These are phyloP conservation scores for Trametes meyenii DNA, from an alignment of 768 basidiomycete species.

Conservation along the genomic window DNA sequence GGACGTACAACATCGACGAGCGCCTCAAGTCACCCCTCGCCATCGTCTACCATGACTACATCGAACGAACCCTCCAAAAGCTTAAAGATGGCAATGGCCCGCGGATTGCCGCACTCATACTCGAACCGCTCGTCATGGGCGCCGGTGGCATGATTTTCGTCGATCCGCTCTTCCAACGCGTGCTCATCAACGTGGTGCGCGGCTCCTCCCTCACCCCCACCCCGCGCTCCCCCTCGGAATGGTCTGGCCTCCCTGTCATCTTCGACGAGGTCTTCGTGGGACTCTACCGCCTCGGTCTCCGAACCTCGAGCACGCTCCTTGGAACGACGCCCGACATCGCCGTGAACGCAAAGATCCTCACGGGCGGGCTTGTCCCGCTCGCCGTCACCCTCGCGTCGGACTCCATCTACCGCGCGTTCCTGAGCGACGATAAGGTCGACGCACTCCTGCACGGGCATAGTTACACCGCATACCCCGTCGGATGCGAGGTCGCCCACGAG, in stretches of 20 bases:
- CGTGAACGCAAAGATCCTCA: slow-evolving; percentile 91
- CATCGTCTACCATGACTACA: slow-evolving; percentile 58
- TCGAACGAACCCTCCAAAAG: slow-evolving; percentile 52
- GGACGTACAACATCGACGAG: slow-evolving; percentile 69
- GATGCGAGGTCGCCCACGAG: slow-evolving; percentile 88
- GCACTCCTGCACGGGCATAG: slow-evolving; percentile 94
- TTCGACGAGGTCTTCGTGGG: slow-evolving; percentile 98
- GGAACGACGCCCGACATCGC: slow-evolving; percentile 84
- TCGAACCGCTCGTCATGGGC: slow-evolving; percentile 93
- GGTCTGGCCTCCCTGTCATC: slow-evolving; percentile 83
- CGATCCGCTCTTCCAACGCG: slow-evolving; percentile 93
- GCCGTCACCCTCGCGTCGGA: slow-evolving; percentile 83
- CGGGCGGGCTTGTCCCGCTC: slow-evolving; percentile 89
- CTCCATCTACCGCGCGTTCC: slow-evolving; percentile 80
- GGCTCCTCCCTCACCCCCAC: slow-evolving; percentile 39
- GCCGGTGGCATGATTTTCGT: slow-evolving; percentile 98
- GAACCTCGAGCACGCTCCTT: slow-evolving; percentile 65
- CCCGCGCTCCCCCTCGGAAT: slow-evolving; percentile 36
- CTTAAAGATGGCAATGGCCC: slow-evolving; percentile 45
- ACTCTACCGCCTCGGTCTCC: slow-evolving; percentile 81
- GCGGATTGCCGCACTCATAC: slow-evolving; percentile 71
- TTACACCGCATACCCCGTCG: slow-evolving; percentile 93
- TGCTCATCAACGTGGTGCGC: slow-evolving; percentile 82
- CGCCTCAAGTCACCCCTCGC: slow-evolving; percentile 69
- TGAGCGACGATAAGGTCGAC: slow-evolving; percentile 72